These are phyloP conservation scores for Lodderomyces metapsilosis DNA, from an alignment of 1,139 yeast species.

Conservation along the genomic window DNA sequence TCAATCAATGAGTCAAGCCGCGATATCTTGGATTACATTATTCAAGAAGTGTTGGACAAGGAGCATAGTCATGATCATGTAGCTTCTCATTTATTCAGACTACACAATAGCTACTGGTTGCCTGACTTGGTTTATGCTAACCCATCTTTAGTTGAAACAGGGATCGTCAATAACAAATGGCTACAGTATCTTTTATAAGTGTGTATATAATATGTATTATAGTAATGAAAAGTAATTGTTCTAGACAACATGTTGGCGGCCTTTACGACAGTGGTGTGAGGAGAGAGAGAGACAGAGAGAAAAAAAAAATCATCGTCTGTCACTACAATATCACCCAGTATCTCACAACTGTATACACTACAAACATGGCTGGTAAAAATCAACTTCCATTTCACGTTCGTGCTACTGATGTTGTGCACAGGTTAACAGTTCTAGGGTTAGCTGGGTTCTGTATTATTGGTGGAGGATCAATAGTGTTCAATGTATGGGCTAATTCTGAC, in stretches of 20 bases:
- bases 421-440: slow-evolving; percentile 73
- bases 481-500: slow-evolving; percentile 58
- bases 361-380: slow-evolving; percentile 21
- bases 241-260: too few species aligned
- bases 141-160: slow-evolving; percentile 40
- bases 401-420: slow-evolving; percentile 79
- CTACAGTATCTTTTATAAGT: slow-evolving; percentile 35
- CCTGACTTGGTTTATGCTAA: slow-evolving; percentile 43
- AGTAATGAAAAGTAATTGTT: too few species aligned
- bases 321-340: not conserved
- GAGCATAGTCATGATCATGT: slow-evolving; percentile 22
- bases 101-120: slow-evolving; percentile 43
- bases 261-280: too few species aligned
- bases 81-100: slow-evolving; percentile 29
- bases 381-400: slow-evolving; percentile 47
- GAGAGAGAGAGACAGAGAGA: not conserved
- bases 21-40: slow-evolving; percentile 34
- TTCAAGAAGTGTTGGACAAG: slow-evolving; percentile 28
- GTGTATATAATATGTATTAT: not conserved
- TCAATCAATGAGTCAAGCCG: slow-evolving; percentile 29
- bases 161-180: slow-evolving; percentile 38
- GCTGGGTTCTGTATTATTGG: slow-evolving; percentile 59
- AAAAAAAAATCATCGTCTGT: not conserved
- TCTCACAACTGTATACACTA: too few species aligned
- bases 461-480: slow-evolving; percentile 59